Evolutionary conservation across 345 rosid species (phyloP), one percentile per base, ranked within the genome.

Genomic region (Linum trigynum): DNA sequence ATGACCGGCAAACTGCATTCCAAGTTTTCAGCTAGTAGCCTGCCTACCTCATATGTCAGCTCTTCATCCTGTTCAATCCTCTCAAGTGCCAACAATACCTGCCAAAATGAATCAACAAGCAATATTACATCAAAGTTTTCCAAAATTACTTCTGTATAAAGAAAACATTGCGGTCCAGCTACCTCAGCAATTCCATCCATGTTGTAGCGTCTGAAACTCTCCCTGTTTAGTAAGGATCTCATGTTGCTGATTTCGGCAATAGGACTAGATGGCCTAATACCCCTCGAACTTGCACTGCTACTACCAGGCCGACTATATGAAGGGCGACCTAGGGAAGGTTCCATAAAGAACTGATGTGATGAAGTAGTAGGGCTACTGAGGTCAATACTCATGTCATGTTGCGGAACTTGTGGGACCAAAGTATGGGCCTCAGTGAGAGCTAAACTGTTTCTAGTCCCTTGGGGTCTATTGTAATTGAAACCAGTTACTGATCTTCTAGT

Each of bases 181-280:
- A 92, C 98, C 98, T 88, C 99, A 8, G 95, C 89, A 78, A 90
- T 84, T 57, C 91, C 99, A 71, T 85, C 92, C 83, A 85, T 77
- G 74, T 72, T 83, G 79, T 79, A 88, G 65, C 70, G 79, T 42
- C 67, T 77, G 68, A 85, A 84, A 73, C 82, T 79, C 57, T 85
- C 90, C 41, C 68, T 75, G 67, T 81, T 87, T 11, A 70, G 50
- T 67, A 74, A 67, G 58, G 88, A 75, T 67, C 62, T 82, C 39
- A 69, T 59, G 39, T 74, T 65, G 64, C 86, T 76, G 71, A 71
- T 61, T 74, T 83, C 91, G 57, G 81, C 85, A 23, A 23, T 23
- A 57, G 86, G 83, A 81, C 84, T 84, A 55, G 81, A 70, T 40
- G 95, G 78, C 67, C 80, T 48, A 53, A 68, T 50, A 69, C 84